These are phyloP conservation scores for Hypoxylon lenormandii DNA, from an alignment of 495 filamentous ascomycete genomes.

Conservation along the genomic window DNA sequence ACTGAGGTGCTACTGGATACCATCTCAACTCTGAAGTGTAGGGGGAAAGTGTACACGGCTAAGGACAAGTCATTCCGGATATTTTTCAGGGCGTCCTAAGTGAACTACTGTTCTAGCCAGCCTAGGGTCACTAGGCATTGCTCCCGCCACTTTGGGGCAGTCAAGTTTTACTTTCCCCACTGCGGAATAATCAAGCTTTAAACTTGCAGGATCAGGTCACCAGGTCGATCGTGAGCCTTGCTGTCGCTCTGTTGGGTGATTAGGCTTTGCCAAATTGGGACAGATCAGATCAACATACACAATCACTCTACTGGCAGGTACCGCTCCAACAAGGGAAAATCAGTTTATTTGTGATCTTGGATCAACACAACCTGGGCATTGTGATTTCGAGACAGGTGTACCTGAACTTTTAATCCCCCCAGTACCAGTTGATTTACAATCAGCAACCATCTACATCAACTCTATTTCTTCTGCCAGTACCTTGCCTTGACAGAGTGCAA, in stretches of 20 bases:
- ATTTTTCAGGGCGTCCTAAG: neutral
- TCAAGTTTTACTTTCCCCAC: neutral
- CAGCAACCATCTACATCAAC: neutral
- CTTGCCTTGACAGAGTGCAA: neutral
- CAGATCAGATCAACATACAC: neutral
- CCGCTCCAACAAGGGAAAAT: neutral
- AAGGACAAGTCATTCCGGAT: neutral
- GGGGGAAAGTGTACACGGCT: neutral
- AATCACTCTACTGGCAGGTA: neutral
- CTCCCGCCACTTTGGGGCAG: neutral
- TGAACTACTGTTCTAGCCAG: constrained; percentile 19
- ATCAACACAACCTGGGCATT: neutral
- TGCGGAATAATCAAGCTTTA: neutral
- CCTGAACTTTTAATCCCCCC: neutral
- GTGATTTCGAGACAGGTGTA: constrained; percentile 15
- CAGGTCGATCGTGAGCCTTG: neutral
- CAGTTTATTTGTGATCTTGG: neutral
- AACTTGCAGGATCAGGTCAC: neutral
- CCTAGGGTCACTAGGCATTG: neutral
- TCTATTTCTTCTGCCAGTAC: neutral
- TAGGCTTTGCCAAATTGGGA: too few species aligned
- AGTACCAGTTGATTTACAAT: neutral
- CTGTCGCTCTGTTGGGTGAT: too few species aligned
- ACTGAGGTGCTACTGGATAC: constrained; percentile 40
- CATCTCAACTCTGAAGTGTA: constrained; percentile 24